Evolutionary conservation across 2,329 filamentous ascomycete species (phyloP).

Genomic region (Bipolaris victoriae): DNA sequence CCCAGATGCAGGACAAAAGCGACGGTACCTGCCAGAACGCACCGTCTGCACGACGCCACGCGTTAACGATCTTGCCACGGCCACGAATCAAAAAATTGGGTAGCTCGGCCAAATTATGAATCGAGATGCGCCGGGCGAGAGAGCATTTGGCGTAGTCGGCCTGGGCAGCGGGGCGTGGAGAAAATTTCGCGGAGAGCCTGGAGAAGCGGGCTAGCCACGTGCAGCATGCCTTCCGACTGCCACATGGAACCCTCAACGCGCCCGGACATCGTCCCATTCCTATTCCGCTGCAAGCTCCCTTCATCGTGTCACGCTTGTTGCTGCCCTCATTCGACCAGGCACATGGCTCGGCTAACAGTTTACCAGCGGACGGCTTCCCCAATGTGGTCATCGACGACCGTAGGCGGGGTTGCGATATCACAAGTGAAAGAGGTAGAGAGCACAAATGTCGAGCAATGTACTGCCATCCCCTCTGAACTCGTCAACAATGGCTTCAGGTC

Average conservation of each 20-base stretch:
- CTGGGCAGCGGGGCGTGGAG: constrained; percentile 18
- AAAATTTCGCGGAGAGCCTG: constrained; percentile 27
- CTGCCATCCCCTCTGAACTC: constrained; percentile 6
- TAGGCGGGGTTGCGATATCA: constrained; percentile 15
- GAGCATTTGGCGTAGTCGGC: constrained; percentile 6
- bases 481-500: constrained; percentile 29
- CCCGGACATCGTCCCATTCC: constrained; percentile 15
- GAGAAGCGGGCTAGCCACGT: constrained; percentile 15
- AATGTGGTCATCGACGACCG: constrained; percentile 13
- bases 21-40: constrained; percentile 22
- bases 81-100: constrained; percentile 15
- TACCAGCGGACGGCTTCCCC: constrained; percentile 30
- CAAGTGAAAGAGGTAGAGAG: background rate
- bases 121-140: constrained; percentile 5
- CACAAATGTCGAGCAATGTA: background rate
- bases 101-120: constrained; percentile 10
- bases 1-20: constrained; percentile 21
- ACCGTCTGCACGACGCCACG: constrained; percentile 12
- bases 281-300: constrained; percentile 21
- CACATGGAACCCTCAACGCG: constrained; percentile 11
- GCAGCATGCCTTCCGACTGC: constrained; percentile 17
- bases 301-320: constrained; percentile 9
- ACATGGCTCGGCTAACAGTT: constrained; percentile 17
- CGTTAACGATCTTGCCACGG: background rate
- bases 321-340: constrained; percentile 14